phyloP scores from a whole-genome alignment of 2,329 filamentous ascomycete genomes.

The Fusarium newnesense region DNA sequence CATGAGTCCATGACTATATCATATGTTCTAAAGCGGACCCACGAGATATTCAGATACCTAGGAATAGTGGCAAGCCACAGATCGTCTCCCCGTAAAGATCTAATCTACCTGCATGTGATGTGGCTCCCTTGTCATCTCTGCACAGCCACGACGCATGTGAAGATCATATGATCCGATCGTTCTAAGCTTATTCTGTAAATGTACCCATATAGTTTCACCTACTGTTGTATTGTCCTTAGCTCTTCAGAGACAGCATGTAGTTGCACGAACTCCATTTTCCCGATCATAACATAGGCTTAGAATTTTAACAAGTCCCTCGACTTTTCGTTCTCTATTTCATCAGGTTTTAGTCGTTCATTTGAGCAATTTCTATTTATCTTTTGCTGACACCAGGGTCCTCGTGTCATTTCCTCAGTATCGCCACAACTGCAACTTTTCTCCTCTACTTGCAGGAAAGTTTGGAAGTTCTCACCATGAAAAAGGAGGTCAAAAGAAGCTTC shows the following conservation, averaged over 20 bases:
- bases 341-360: neutral
- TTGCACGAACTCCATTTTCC: neutral
- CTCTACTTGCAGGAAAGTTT: neutral
- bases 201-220: neutral
- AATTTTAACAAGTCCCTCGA: too few relatives aligned
- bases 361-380: neutral
- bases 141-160: neutral
- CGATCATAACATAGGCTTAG: neutral
- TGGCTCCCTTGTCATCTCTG: neutral
- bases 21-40: neutral
- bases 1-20: neutral
- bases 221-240: rapidly evolving
- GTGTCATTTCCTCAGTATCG: neutral
- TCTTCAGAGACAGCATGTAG: neutral
- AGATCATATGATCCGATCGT: neutral
- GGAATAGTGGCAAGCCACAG: neutral
- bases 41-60: neutral
- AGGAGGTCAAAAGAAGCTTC: neutral
- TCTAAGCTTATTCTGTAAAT: neutral
- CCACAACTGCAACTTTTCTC: neutral
- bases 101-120: neutral
- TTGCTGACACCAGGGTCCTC: neutral
- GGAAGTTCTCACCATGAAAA: too few relatives aligned
- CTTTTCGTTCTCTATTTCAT: too few relatives aligned
- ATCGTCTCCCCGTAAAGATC: neutral